Conservation (phyloP, 768 basidiomycete genomes). For the Lactifluus hygrophoroides region DNA sequence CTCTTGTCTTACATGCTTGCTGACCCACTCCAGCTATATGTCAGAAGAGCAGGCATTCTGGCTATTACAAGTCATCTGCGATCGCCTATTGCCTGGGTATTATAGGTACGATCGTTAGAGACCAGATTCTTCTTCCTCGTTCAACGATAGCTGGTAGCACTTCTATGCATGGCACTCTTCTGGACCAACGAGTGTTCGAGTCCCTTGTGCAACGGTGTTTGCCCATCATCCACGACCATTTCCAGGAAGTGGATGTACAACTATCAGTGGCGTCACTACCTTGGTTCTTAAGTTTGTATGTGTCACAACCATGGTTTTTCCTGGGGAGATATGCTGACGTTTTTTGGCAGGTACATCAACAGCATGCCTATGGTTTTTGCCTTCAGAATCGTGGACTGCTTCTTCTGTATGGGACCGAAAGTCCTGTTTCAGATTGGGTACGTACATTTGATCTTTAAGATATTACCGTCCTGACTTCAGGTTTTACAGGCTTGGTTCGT, state of each 20-base stretch:
- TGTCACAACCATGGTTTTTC: slow-evolving; percentile 25
- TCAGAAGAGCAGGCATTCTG: slow-evolving; percentile 99
- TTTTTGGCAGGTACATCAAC: slow-evolving; percentile 63
- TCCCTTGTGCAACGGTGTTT: slow-evolving; percentile 82
- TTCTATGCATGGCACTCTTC: slow-evolving; percentile 96
- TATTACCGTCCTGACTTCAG: not conserved
- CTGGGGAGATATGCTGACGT: slow-evolving; percentile 7
- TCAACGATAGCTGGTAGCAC: slow-evolving; percentile 42
- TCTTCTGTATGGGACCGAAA: slow-evolving; percentile 98
- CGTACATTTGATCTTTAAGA: slow-evolving; percentile 25
- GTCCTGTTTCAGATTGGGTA: slow-evolving; percentile 98
- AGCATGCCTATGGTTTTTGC: slow-evolving; percentile 98
- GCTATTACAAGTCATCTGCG: slow-evolving; percentile 91
- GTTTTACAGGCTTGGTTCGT: slow-evolving; percentile 46
- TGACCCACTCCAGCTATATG: slow-evolving; percentile 70
- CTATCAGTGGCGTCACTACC: slow-evolving; percentile 94
- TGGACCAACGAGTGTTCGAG: slow-evolving; percentile 98
- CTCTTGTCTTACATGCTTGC: not conserved
- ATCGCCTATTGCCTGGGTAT: slow-evolving; percentile 93
- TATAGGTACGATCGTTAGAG: slow-evolving; percentile 58
- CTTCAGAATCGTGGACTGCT: slow-evolving; percentile 95
- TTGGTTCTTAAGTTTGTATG: slow-evolving; percentile 96
- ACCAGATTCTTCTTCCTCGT: slow-evolving; percentile 4
- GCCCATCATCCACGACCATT: slow-evolving; percentile 92
- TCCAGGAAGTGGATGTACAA: slow-evolving; percentile 85